Evolutionary conservation across 2,329 filamentous ascomycete genomes (phyloP).

Genomic region (Nigrospora sphaerica): DNA sequence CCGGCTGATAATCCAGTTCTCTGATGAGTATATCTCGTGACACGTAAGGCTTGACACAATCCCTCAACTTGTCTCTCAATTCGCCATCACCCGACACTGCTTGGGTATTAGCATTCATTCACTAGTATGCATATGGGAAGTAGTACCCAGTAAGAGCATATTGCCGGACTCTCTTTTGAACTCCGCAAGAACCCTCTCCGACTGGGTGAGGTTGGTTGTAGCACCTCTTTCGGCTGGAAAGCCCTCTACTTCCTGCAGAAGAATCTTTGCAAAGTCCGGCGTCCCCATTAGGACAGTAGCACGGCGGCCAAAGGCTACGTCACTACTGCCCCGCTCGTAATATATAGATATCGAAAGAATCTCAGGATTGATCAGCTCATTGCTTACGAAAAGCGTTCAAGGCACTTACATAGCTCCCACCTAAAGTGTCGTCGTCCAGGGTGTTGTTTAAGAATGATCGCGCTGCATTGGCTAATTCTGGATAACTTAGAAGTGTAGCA

Average conservation of each 20-base stretch:
- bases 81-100: not conserved
- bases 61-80: not conserved
- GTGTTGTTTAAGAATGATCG: not conserved
- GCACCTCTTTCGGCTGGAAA: not conserved
- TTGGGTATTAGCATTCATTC: not conserved
- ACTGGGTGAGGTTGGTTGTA: not conserved
- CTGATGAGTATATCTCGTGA: not conserved
- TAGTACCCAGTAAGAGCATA: not conserved
- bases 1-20: not conserved
- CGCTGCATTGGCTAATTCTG: not conserved
- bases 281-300: not conserved
- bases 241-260: not conserved
- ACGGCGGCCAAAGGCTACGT: not conserved
- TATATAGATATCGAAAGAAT: conserved; percentile 1
- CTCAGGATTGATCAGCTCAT: not conserved
- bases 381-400: not conserved
- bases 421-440: not conserved
- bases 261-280: not conserved
- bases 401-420: not conserved
- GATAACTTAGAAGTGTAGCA: not conserved
- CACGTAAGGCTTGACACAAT: not conserved
- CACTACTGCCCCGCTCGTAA: not conserved
- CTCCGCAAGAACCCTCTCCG: not conserved
- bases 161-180: not conserved
- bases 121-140: no score